Conservation (phyloP, 108 stramenopile genomes). For the Cyclotella baltica region DNA sequence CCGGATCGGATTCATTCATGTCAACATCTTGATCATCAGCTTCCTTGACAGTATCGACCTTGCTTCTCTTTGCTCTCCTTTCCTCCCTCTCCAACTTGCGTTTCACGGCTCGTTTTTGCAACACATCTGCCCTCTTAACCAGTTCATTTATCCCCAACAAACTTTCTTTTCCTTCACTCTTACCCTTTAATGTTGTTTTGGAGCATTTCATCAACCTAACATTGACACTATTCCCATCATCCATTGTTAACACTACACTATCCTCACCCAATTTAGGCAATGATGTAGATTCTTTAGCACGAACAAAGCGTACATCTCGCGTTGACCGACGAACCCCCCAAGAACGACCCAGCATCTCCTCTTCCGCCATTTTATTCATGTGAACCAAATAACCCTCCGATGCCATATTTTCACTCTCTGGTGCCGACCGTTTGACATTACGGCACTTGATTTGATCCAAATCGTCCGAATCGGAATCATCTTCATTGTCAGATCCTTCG, state of each 20-base stretch:
- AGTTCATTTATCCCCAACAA: conserved; percentile 57
- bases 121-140: conserved; percentile 50
- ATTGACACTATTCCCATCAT: conserved; percentile 41
- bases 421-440: background rate
- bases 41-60: conserved; percentile 13
- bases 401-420: background rate
- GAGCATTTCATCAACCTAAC: conserved; percentile 15
- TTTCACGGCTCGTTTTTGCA: conserved; percentile 49
- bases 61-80: conserved; percentile 3
- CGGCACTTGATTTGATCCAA: conserved; percentile 28
- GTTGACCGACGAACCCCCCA: conserved; percentile 28
- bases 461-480: conserved; percentile 23
- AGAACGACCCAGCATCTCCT: conserved; percentile 32
- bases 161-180: conserved; percentile 23
- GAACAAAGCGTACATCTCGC: background rate
- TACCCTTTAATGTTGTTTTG: background rate
- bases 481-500: conserved; percentile 2
- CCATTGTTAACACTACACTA: conserved; percentile 41
- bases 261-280: conserved; percentile 34
- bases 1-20: background rate
- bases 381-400: conserved; percentile 38
- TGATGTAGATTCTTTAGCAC: background rate
- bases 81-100: conserved; percentile 49
- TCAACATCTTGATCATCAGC: conserved; percentile 14
- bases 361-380: conserved; percentile 25